Evolutionary conservation across 2,329 filamentous ascomycete genomes (phyloP), one percentile per base, ranked within the genome.

Genomic region (Colletotrichum truncatum): DNA sequence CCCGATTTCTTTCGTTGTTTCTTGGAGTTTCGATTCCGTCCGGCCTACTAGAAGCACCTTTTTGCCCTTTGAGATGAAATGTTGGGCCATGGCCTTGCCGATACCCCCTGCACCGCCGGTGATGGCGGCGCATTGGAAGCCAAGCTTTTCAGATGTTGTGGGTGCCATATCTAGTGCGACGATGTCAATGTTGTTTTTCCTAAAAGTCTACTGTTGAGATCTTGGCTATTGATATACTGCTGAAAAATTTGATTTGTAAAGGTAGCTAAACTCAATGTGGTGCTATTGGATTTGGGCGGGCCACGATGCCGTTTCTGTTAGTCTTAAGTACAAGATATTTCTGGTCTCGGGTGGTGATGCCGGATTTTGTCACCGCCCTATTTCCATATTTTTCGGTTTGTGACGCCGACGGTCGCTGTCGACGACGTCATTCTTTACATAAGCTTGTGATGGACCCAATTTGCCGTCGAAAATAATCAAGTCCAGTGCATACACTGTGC

Each of bases 81-180:
- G 81, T 48, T 82, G 70, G 0, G 83, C 77, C 16, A 87, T 74
- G 2, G 80, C 83, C 59, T 78, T 78, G 54, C 85, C 84, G 21
- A 87, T 84, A 32, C 85, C 85, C 16, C 84, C 83, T 1, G 75
- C 83, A 16, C 84, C 85, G 5, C 84, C 82, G 0, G 83, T 85
- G 53, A 85, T 72, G 51, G 86, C 74, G 8, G 82, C 84, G 67
- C 79, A 83, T 0, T 79, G 77, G 63, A 81, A 80, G 21, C 74
- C 69, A 38, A 80, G 73, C 18, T 14, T 69, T 14, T 36, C 41
- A 18, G 43, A 14, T 12, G 21, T 39, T 10, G 26, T 2, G 6
- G 46, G n/a, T 21, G 46, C 28, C 61, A 60, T 64, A n/a, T 6
- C 25, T 32, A 8, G 16, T 21, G 8, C 3, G n/a, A n/a, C n/a